Evolutionary conservation across 805 yeast genomes (phyloP), one percentile per base, ranked within the genome.

Genomic region (Barnettozyma botsteinii): DNA sequence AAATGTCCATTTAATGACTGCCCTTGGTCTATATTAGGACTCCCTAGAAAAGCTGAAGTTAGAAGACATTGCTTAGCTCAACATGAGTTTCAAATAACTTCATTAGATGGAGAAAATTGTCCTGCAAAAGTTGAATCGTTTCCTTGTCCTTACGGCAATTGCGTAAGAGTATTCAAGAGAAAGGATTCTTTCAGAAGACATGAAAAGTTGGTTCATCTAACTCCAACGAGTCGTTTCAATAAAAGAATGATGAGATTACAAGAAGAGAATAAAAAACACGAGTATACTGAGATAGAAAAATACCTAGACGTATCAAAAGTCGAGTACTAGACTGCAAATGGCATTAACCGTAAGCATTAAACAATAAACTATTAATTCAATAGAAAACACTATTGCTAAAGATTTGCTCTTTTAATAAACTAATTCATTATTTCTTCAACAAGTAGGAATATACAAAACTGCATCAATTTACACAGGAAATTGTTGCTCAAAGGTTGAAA

Each of bases 171-270:
- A 7, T 77, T 77, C 50, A 68, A 69, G 45, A 59, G 83, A 36
- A 68, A 66, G 38, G 83, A 78, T 52, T 71, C 81, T 1, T 62
- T 70, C 41, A 66, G 63, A 31, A 64, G 83, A 47, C 85, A 78
- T 49, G 63, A 63, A 22, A 66, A 66, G 36, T 60, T 76, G 43
- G 79, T 74, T 12, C 81, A 77, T 51, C 50, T 59, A 18, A 67
- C 68, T 37, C 49, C 50, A 7, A 50, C 57, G 5, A 65, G 71
- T 17, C 47, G 73, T 17, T 69, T 69, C 51, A 70, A 69, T 47
- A 65, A 51, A 43, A 51, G 67, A 31, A 41, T 50, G 21, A 32
- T 33, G 31, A 42, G 35, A 17, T 3, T 23, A 4, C 17, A 19
- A 9, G 17, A 13, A 18, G n/a, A 19, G 11, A 27, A 23, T 17